Percentiles rank a stretch among this genome's conserved stretches.
Conservation (phyloP, 75 land plant species). For the Adiantum capillusveneris region DNA sequence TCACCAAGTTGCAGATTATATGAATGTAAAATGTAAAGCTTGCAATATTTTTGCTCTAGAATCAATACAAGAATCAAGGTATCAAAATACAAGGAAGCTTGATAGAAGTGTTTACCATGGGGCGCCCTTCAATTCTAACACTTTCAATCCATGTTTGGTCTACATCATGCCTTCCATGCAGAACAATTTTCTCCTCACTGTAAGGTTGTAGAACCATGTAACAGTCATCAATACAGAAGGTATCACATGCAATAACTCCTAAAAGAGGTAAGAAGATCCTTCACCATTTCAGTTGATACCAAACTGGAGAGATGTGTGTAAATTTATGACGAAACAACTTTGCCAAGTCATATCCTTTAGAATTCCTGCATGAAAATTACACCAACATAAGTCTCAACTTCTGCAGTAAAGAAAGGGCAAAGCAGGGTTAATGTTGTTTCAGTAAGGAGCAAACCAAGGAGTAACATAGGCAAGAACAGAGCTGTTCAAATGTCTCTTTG, state of each 20-base stretch:
- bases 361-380: conserved; percentile 57
- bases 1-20: too few relatives aligned
- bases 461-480: conserved; percentile 89
- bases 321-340: conserved; percentile 65
- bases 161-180: conserved; percentile 84
- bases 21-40: too few relatives aligned
- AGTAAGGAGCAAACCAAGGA: conserved; percentile 81
- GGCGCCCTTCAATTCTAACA: conserved; percentile 47
- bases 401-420: background rate
- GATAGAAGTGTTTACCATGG: conserved; percentile 45
- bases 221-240: conserved; percentile 1
- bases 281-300: conserved; percentile 97
- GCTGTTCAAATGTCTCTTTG: conserved; percentile 42
- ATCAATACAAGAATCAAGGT: too few relatives aligned
- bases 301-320: conserved; percentile 92
- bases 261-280: background rate
- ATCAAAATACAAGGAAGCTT: background rate
- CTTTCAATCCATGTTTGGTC: conserved; percentile 71
- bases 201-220: conserved; percentile 13
- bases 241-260: background rate
- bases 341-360: conserved; percentile 90
- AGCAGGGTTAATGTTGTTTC: too few relatives aligned
- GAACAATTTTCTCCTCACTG: conserved; percentile 48
- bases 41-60: too few relatives aligned
- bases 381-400: background rate